phyloP scores from a whole-genome alignment of 495 filamentous ascomycete species.

The Cudoniella acicularis region DNA sequence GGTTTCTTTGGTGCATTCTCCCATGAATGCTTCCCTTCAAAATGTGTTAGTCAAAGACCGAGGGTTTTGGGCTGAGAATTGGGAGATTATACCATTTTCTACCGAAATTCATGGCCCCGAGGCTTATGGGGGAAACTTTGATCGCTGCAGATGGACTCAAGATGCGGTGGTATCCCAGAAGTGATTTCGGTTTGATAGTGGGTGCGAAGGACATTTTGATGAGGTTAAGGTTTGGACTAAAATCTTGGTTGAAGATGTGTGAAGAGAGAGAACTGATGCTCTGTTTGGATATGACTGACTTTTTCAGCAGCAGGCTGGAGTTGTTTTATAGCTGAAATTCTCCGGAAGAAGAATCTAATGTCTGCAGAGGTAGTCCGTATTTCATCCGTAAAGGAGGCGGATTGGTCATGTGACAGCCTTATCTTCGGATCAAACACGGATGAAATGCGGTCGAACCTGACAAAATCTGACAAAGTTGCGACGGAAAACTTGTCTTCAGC shows the following conservation, averaged over 20 bases:
- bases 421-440: neutral
- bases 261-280: neutral
- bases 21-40: slow-evolving; percentile 28
- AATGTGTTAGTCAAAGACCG: neutral
- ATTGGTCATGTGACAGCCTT: neutral
- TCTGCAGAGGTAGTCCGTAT: no score
- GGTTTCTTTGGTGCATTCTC: slow-evolving; percentile 48
- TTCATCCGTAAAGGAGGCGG: neutral
- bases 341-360: no score
- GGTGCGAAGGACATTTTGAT: neutral
- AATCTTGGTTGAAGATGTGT: neutral
- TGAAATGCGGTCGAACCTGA: neutral
- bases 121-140: slow-evolving; percentile 54
- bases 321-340: no score
- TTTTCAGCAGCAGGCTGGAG: no score
- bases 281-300: neutral
- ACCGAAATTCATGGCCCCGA: slow-evolving; percentile 60
- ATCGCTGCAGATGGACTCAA: slow-evolving; percentile 53
- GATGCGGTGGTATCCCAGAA: slow-evolving; percentile 51
- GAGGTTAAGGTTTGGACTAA: neutral
- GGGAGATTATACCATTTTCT: slow-evolving; percentile 48
- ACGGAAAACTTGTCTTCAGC: neutral
- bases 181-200: slow-evolving; percentile 30
- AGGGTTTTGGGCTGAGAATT: no score
- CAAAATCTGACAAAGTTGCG: neutral